Evolutionary conservation across 2,329 filamentous ascomycete genomes (phyloP).

Genomic region (Triangularia verruculosa): DNA sequence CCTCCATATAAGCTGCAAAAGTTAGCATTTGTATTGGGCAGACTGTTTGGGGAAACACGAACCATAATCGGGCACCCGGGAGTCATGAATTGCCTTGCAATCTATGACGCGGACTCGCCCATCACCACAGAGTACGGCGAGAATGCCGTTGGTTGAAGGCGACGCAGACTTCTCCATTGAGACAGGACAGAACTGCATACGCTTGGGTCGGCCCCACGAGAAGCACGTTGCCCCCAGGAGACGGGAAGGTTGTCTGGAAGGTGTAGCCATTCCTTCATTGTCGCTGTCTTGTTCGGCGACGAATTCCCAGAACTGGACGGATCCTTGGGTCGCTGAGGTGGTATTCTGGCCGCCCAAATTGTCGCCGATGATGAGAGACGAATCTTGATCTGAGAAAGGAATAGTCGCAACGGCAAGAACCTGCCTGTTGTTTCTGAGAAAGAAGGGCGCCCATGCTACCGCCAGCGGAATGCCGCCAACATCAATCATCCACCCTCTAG

Average conservation of each 20-base stretch:
- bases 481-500: slow-evolving; percentile 53
- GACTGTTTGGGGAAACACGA: slow-evolving; percentile 23
- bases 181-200: slow-evolving; percentile 54
- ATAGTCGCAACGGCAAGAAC: slow-evolving; percentile 51
- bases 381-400: slow-evolving; percentile 49
- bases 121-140: slow-evolving; percentile 51
- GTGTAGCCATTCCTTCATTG: slow-evolving; percentile 30
- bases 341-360: slow-evolving; percentile 39
- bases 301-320: slow-evolving; percentile 54
- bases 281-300: slow-evolving; percentile 28
- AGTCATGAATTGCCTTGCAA: slow-evolving; percentile 33
- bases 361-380: background rate
- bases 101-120: slow-evolving; percentile 50
- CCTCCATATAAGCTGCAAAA: slow-evolving; percentile 43
- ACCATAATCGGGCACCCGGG: slow-evolving; percentile 40
- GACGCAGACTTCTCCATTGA: slow-evolving; percentile 31
- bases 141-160: slow-evolving; percentile 34
- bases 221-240: slow-evolving; percentile 46
- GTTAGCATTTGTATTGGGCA: slow-evolving; percentile 18
- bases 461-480: slow-evolving; percentile 51
- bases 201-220: slow-evolving; percentile 48
- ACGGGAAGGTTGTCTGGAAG: slow-evolving; percentile 38
- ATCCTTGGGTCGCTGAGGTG: slow-evolving; percentile 29
- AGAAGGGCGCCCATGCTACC: slow-evolving; percentile 51
- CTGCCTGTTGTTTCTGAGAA: slow-evolving; percentile 38